phyloP scores from a whole-genome alignment of 1,139 yeast genomes.

The Zygosaccharomyces pseudobailii region DNA sequence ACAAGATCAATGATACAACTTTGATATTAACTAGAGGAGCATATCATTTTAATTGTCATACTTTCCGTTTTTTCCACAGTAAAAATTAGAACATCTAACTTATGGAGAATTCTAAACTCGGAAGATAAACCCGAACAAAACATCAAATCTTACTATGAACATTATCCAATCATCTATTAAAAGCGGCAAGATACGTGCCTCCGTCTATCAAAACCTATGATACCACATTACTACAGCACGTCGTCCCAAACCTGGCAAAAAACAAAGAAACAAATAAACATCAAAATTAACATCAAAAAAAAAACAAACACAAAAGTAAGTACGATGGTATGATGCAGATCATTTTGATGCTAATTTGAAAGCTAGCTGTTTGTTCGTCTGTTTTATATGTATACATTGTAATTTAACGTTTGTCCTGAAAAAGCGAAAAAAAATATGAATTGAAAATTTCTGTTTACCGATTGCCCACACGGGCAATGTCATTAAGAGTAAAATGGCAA shows the following conservation, averaged over 20 bases:
- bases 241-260: slow-evolving; percentile 5
- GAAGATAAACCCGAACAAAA: neutral
- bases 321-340: neutral
- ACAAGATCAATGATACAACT: too few species aligned
- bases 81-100: too few species aligned
- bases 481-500: neutral
- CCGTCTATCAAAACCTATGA: neutral
- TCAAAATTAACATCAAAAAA: neutral
- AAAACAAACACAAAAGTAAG: neutral
- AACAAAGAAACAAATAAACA: slow-evolving; percentile 2
- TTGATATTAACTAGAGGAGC: too few species aligned
- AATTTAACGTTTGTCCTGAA: neutral
- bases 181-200: neutral
- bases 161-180: neutral
- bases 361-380: neutral
- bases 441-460: slow-evolving; percentile 1
- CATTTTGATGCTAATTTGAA: neutral
- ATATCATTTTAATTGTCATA: too few species aligned
- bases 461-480: slow-evolving; percentile 1
- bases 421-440: neutral
- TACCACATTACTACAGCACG: neutral
- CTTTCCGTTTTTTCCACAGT: too few species aligned
- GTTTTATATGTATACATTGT: neutral
- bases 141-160: neutral
- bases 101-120: neutral